These are phyloP conservation scores for Allantophomopsis lycopodina DNA, from an alignment of 2,329 filamentous ascomycete genomes.

Conservation along the genomic window DNA sequence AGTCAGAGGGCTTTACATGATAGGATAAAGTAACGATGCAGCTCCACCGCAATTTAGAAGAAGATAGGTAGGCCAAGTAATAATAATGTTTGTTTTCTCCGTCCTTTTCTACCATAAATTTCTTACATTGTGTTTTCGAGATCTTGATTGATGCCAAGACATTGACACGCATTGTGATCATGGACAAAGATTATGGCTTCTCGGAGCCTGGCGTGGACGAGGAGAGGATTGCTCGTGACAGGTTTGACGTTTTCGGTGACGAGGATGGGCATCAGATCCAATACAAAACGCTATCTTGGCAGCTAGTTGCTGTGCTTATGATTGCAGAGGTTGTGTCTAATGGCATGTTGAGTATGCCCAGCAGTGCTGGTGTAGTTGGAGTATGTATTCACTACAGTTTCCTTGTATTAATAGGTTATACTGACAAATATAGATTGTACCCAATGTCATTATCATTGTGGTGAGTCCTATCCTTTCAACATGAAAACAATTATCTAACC, in stretches of 20 bases:
- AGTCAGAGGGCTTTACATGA: no score
- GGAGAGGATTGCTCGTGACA: no score
- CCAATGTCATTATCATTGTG: constrained; percentile 7
- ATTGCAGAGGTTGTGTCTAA: constrained; percentile 40
- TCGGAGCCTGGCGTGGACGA: no score
- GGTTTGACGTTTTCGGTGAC: constrained; percentile 25
- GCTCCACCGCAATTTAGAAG: no score
- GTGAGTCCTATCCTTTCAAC: constrained; percentile 1
- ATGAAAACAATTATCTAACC: neutral
- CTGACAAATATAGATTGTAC: constrained; percentile 3
- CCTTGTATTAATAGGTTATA: neutral
- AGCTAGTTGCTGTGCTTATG: constrained; percentile 36
- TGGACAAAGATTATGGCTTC: no score
- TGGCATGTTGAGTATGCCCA: constrained; percentile 38
- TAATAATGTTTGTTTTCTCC: no score
- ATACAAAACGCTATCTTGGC: constrained; percentile 39
- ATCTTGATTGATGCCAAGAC: no score
- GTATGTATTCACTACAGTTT: constrained; percentile 11
- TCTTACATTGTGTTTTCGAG: no score
- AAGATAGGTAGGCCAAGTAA: no score
- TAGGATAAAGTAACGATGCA: no score
- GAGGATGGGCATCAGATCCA: constrained; percentile 27
- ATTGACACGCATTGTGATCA: no score
- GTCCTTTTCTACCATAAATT: no score
- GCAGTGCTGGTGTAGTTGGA: constrained; percentile 34